Evolutionary conservation across 2,329 filamentous ascomycete species (phyloP).

Genomic region (Verticillium alfalfae): DNA sequence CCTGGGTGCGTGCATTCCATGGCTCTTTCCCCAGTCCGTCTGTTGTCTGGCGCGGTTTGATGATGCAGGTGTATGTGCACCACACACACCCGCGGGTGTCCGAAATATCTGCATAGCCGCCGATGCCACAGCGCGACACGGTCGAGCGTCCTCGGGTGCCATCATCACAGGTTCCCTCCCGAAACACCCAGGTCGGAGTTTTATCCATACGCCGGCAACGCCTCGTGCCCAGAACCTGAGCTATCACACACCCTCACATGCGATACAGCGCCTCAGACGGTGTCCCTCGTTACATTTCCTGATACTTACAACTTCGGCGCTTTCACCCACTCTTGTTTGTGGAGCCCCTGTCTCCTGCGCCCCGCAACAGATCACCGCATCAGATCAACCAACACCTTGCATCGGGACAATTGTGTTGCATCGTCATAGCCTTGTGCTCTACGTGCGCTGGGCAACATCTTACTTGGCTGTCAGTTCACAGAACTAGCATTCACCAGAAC

Average conservation of each 20-base stretch:
- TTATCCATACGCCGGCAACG: not conserved
- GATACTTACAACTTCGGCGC: not conserved
- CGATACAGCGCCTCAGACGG: not conserved
- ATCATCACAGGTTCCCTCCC: not conserved
- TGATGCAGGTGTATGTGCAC: not conserved
- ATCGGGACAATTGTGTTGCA: not conserved
- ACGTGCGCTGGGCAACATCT: not conserved
- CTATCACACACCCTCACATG: not conserved
- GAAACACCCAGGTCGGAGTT: not conserved
- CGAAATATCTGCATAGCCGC: not conserved
- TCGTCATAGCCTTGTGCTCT: not conserved
- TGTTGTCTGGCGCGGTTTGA: not conserved
- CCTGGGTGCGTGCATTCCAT: too few species aligned
- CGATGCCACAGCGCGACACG: not conserved
- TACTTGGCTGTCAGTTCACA: not conserved
- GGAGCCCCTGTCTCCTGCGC: not conserved
- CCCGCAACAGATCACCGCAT: not conserved
- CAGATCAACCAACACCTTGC: not conserved
- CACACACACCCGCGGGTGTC: not conserved
- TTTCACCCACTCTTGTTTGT: constrained; percentile 2
- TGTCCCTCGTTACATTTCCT: not conserved
- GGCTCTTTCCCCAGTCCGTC: too few species aligned
- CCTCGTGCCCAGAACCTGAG: not conserved
- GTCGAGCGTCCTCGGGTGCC: not conserved
- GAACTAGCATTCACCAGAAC: too few species aligned